These are phyloP conservation scores for Dichotomocladium elegans DNA, from an alignment of 371 early-diverging fungal species.

Conservation along the genomic window DNA sequence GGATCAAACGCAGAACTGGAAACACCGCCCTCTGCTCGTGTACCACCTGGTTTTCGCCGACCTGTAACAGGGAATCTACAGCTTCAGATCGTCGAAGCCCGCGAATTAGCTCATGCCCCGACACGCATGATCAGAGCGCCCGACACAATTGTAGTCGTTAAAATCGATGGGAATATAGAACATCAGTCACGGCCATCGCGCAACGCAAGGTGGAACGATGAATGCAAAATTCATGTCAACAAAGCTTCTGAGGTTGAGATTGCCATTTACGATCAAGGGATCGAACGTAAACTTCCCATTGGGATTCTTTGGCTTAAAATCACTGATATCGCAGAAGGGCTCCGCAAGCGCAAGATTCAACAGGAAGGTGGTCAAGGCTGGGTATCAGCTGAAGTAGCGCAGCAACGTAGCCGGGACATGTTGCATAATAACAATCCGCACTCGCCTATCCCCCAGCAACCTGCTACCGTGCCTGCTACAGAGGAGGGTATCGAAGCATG, in stretches of 20 bases:
- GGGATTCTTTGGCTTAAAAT: slow-evolving; percentile 84
- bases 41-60: slow-evolving; percentile 67
- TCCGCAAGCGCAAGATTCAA: slow-evolving; percentile 67
- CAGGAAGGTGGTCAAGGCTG: slow-evolving; percentile 53
- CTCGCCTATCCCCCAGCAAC: slow-evolving; percentile 12
- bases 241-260: slow-evolving; percentile 92
- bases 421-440: neutral
- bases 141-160: slow-evolving; percentile 69
- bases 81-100: slow-evolving; percentile 64
- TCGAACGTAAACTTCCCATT: slow-evolving; percentile 65
- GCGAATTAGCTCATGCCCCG: slow-evolving; percentile 68
- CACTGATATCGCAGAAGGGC: slow-evolving; percentile 75
- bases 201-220: slow-evolving; percentile 78
- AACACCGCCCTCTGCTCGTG: slow-evolving; percentile 43
- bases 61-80: slow-evolving; percentile 74
- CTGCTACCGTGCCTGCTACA: slow-evolving; percentile 10
- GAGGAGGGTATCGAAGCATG: slow-evolving; percentile 73
- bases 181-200: slow-evolving; percentile 71
- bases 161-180: slow-evolving; percentile 80
- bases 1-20: slow-evolving; percentile 30
- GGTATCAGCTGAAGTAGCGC: slow-evolving; percentile 45
- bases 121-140: slow-evolving; percentile 45
- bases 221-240: slow-evolving; percentile 80
- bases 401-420: slow-evolving; percentile 20
- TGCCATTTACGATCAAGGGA: slow-evolving; percentile 71